Percentiles rank a stretch among this genome's conserved stretches.
phyloP scores from a whole-genome alignment of 176 grass and related monocot genomes.

The Pharus latifolius region DNA sequence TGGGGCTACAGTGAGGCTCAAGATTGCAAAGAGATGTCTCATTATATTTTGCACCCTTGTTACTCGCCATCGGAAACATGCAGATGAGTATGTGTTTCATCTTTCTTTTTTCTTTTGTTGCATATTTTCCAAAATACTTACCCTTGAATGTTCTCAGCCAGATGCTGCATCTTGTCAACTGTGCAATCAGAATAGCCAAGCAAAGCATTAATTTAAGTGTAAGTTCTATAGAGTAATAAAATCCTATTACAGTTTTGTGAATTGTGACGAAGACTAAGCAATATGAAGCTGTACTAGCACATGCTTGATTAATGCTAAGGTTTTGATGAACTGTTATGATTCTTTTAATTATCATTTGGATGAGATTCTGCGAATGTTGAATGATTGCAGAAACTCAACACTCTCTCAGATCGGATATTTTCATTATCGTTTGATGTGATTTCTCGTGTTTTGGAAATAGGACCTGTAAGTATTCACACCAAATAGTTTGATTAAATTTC shows the following conservation, averaged over 20 bases:
- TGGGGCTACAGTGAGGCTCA: conserved; percentile 27
- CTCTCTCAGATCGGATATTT: conserved; percentile 57
- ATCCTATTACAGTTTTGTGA: conserved; percentile 18
- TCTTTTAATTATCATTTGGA: conserved; percentile 19
- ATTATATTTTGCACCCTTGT: conserved; percentile 75
- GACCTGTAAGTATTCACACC: conserved; percentile 58
- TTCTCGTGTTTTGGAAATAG: conserved; percentile 78
- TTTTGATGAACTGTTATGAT: background rate
- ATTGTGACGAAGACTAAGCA: background rate
- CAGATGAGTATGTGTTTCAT: conserved; percentile 56
- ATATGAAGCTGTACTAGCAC: background rate
- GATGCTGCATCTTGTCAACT: conserved; percentile 59
- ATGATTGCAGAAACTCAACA: conserved; percentile 53
- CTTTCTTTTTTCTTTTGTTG: conserved; percentile 19
- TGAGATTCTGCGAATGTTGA: conserved; percentile 7
- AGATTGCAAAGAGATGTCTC: conserved; percentile 87
- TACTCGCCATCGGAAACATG: conserved; percentile 71
- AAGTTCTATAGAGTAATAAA: conserved; percentile 40
- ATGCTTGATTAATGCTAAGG: background rate
- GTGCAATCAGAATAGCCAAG: conserved; percentile 55
- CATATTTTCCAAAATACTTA: conserved; percentile 24
- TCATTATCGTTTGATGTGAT: conserved; percentile 86
- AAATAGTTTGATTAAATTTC: background rate
- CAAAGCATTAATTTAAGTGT: conserved; percentile 74
- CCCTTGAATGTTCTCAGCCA: conserved; percentile 43